Percentiles rank a stretch among this genome's conserved stretches.
Conservation (phyloP, 1,284 basidiomycete species). For the Termitomyces sp. region DNA sequence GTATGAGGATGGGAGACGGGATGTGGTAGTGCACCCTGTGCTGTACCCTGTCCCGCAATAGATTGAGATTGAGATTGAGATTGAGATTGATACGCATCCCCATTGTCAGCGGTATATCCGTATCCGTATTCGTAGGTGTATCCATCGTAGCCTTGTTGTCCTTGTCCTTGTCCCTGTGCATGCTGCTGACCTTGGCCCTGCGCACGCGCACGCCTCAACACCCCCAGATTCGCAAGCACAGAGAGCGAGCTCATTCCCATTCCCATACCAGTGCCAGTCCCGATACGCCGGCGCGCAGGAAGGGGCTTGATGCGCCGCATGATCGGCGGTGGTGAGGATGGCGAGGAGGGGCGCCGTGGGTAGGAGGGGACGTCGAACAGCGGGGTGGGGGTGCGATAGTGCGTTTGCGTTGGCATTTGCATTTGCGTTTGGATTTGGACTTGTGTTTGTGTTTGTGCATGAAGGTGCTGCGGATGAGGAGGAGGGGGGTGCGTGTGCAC, state of each 20-base stretch:
- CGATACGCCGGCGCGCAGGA: conserved; percentile 50
- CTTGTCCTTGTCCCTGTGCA: not conserved
- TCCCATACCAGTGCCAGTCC: conserved; percentile 28
- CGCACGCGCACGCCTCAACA: not conserved
- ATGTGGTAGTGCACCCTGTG: not conserved
- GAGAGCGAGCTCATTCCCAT: conserved; percentile 20
- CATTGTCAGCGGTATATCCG: not conserved
- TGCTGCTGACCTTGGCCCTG: not conserved
- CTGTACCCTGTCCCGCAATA: not conserved
- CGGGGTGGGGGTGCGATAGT: conserved; percentile 25
- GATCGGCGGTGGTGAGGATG: conserved; percentile 18
- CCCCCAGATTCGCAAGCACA: not conserved
- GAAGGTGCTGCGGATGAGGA: not conserved
- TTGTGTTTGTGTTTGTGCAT: not conserved
- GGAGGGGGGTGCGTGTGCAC: not conserved
- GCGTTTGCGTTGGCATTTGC: too few species aligned
- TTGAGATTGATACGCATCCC: not conserved
- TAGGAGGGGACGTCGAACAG: conserved; percentile 45
- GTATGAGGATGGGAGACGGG: not conserved
- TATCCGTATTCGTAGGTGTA: not conserved
- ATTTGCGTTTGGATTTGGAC: too few species aligned
- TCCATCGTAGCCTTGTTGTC: not conserved
- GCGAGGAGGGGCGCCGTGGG: conserved; percentile 46
- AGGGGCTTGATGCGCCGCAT: conserved; percentile 63
- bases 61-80: not conserved